A percentile compares a stretch with the other conserved stretches of the same genome.
Evolutionary conservation across 177 flowering plant species (phyloP).

Genomic region (Tripterygium wilfordii): DNA sequence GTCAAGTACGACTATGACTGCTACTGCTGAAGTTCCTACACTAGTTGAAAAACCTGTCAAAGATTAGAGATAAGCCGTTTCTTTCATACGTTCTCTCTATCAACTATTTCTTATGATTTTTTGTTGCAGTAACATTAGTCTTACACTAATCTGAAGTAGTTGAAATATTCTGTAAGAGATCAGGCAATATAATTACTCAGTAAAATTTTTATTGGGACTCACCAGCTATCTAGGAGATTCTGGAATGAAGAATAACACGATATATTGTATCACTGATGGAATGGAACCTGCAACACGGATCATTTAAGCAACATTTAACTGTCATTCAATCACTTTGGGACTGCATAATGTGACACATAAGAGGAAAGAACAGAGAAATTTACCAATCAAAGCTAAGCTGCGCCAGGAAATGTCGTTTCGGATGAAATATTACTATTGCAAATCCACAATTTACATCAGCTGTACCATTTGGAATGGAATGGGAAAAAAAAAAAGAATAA

Average conservation of each 20-base stretch:
- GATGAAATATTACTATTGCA: constrained; percentile 38
- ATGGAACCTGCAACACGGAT: constrained; percentile 35
- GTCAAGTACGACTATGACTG: constrained; percentile 10
- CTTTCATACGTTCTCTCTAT: background rate
- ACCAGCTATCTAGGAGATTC: constrained; percentile 86
- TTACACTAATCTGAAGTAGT: constrained; percentile 57
- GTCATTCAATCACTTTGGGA: background rate
- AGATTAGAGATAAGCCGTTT: background rate
- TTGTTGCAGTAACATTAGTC: constrained; percentile 63
- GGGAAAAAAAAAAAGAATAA: too few relatives aligned
- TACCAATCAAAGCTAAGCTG: constrained; percentile 64
- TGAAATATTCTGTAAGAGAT: background rate
- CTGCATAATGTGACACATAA: background rate
- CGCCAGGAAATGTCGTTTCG: constrained; percentile 71
- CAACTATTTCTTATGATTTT: background rate
- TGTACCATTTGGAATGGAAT: constrained; percentile 23
- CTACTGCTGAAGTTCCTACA: constrained; percentile 20
- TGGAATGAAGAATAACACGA: constrained; percentile 48
- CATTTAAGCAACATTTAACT: background rate
- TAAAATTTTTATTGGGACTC: constrained; percentile 10
- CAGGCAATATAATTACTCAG: background rate
- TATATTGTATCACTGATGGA: constrained; percentile 37
- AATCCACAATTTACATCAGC: constrained; percentile 52
- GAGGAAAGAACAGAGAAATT: background rate
- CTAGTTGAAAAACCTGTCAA: constrained; percentile 20